These are phyloP conservation scores for Diaporthe velutina DNA, from an alignment of 2,329 filamentous ascomycete species.

Conservation along the genomic window DNA sequence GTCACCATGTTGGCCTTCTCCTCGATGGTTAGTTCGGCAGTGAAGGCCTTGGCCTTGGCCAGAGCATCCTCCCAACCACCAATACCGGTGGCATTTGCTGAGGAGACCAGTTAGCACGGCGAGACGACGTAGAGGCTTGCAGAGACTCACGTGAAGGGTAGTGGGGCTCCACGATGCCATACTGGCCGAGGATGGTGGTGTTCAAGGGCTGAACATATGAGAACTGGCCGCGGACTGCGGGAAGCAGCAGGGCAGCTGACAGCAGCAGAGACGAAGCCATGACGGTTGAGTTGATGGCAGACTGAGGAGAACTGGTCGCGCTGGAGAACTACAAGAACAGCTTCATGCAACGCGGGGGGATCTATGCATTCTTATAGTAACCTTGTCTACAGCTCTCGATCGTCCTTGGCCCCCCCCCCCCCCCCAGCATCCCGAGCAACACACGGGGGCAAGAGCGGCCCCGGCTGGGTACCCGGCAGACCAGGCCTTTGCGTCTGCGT, in stretches of 20 bases:
- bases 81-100: constrained; percentile 53
- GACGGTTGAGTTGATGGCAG: constrained; percentile 25
- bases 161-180: constrained; percentile 54
- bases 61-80: constrained; percentile 53
- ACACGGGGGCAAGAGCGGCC: not conserved
- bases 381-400: not conserved
- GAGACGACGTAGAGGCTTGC: constrained; percentile 38
- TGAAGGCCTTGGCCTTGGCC: constrained; percentile 61
- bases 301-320: constrained; percentile 23
- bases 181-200: constrained; percentile 55
- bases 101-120: not conserved
- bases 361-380: constrained; percentile 11
- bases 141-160: constrained; percentile 53
- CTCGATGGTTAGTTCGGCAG: constrained; percentile 72
- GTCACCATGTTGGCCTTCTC: constrained; percentile 63
- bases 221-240: constrained; percentile 46
- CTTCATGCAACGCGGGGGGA: constrained; percentile 5
- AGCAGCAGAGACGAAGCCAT: constrained; percentile 34
- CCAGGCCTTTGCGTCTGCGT: constrained; percentile 1
- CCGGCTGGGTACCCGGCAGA: not conserved
- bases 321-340: constrained; percentile 6
- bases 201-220: constrained; percentile 56
- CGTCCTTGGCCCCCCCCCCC: not conserved
- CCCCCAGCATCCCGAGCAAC: not conserved
- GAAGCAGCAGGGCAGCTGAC: constrained; percentile 34